Percentiles rank a stretch among this genome's conserved stretches.
phyloP scores from a whole-genome alignment of 1,284 basidiomycete species.

The Sporisorium scitamineum region DNA sequence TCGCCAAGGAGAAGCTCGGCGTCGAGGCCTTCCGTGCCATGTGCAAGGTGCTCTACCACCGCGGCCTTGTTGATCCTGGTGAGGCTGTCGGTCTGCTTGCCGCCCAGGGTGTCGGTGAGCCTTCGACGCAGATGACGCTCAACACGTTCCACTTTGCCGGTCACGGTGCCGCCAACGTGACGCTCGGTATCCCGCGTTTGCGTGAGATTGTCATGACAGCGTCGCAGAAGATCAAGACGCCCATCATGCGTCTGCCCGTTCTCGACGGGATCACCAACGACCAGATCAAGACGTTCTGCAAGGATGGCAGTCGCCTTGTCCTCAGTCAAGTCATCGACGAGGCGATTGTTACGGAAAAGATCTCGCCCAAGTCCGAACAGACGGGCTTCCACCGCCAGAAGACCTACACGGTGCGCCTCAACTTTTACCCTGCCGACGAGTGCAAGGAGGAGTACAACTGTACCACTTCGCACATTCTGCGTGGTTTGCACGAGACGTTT shows the following conservation, averaged over 20 bases:
- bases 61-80: conserved; percentile 86
- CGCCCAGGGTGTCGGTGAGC: conserved; percentile 99
- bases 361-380: conserved; percentile 77
- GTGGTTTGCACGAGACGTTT: conserved; percentile 81
- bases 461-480: conserved; percentile 79
- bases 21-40: conserved; percentile 65
- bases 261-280: conserved; percentile 59
- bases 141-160: conserved; percentile 99
- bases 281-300: conserved; percentile 82
- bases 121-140: conserved; percentile 99
- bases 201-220: conserved; percentile 99
- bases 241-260: conserved; percentile 90
- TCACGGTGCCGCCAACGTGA: conserved; percentile 99
- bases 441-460: conserved; percentile 88
- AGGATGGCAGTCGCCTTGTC: conserved; percentile 85
- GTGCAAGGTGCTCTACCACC: conserved; percentile 67
- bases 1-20: conserved; percentile 70
- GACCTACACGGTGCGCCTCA: conserved; percentile 83
- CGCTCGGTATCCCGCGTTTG: conserved; percentile 96
- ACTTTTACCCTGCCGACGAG: conserved; percentile 88
- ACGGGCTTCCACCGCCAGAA: conserved; percentile 76
- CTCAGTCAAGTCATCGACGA: conserved; percentile 90
- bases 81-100: conserved; percentile 97
- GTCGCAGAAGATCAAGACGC: conserved; percentile 94
- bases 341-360: conserved; percentile 83